Evolutionary conservation across 192 early-diverging fungal genomes (phyloP).

Genomic region (Umbelopsis sp.): DNA sequence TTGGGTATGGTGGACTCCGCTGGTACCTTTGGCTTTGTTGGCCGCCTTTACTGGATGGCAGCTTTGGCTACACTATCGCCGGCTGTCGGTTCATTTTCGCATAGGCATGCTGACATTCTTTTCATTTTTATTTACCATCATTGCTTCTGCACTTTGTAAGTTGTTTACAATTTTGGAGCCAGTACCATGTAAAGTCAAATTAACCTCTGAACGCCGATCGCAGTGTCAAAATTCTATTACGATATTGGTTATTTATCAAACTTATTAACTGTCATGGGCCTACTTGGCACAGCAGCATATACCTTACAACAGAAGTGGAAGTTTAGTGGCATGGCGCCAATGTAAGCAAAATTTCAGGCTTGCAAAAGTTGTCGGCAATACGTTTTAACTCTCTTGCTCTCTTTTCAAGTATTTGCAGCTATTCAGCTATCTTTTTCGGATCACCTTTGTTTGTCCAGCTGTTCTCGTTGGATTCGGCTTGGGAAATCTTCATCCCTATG

Average conservation of each 20-base stretch:
- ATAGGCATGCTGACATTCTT: slow-evolving; percentile 23
- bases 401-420: slow-evolving; percentile 18
- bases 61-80: slow-evolving; percentile 25
- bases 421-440: slow-evolving; percentile 27
- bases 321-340: slow-evolving; percentile 29
- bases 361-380: background rate
- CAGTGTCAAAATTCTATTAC: slow-evolving; percentile 33
- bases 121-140: slow-evolving; percentile 23
- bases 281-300: slow-evolving; percentile 21
- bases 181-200: background rate
- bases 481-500: slow-evolving; percentile 29
- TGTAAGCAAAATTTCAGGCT: slow-evolving; percentile 17
- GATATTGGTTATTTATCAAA: slow-evolving; percentile 27
- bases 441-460: slow-evolving; percentile 22
- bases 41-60: slow-evolving; percentile 26
- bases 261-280: slow-evolving; percentile 18
- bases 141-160: slow-evolving; percentile 28
- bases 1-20: slow-evolving; percentile 33
- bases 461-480: slow-evolving; percentile 20
- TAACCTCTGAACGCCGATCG: background rate
- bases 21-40: slow-evolving; percentile 15
- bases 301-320: slow-evolving; percentile 28
- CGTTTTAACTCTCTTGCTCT: background rate
- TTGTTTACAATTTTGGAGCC: background rate
- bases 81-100: background rate